Conservation (phyloP, 2,329 filamentous ascomycete genomes). For the Fusarium keratoplasticum region DNA sequence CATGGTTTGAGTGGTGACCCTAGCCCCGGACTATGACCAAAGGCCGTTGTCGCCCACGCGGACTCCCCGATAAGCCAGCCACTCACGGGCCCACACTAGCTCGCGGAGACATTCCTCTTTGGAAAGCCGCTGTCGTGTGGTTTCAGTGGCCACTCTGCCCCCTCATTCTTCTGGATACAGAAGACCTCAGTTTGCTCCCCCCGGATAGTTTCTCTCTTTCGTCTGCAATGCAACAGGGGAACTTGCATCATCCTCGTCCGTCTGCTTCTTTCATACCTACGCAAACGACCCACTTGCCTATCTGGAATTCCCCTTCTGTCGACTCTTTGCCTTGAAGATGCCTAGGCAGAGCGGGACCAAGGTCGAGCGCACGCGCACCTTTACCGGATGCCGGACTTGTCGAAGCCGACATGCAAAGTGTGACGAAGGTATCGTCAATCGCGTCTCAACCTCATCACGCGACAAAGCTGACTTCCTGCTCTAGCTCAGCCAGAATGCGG, state of each 20-base stretch:
- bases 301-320: constrained; percentile 3
- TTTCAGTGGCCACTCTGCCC: not conserved
- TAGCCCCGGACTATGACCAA: not conserved
- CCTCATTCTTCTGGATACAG: constrained; percentile 5
- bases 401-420: constrained; percentile 57
- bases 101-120: constrained; percentile 39
- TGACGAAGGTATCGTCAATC: constrained; percentile 48
- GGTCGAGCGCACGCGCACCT: constrained; percentile 44
- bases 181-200: constrained; percentile 16
- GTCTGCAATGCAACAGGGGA: not conserved
- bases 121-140: not conserved
- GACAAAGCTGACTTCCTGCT: not conserved
- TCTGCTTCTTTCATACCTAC: not conserved
- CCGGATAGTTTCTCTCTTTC: constrained; percentile 17
- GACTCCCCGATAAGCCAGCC: not conserved
- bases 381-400: constrained; percentile 51
- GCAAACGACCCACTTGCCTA: constrained; percentile 36
- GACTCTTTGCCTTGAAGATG: constrained; percentile 13
- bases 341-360: constrained; percentile 25
- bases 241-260: not conserved
- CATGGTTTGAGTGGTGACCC: not conserved
- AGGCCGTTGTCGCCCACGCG: not conserved
- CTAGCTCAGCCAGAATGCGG: constrained; percentile 51
- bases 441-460: not conserved
- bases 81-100: not conserved